Percentiles rank a stretch among this genome's conserved stretches.
Conservation (phyloP, 192 early-diverging fungal genomes). For the Rhizoclosmatium sp. region DNA sequence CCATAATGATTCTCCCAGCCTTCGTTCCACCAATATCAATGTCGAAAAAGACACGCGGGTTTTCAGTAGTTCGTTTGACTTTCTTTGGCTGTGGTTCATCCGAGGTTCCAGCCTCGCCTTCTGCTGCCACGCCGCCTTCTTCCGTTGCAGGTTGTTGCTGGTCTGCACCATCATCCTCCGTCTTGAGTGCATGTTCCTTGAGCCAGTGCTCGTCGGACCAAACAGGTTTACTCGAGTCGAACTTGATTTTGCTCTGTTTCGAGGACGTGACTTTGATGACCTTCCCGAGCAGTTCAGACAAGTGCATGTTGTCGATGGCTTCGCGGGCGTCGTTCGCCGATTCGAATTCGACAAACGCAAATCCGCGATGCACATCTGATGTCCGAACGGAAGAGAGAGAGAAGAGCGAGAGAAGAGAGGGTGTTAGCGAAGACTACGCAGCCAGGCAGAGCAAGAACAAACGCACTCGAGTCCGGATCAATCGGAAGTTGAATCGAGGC, state of each 20-base stretch:
- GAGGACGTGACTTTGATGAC: slow-evolving; percentile 90
- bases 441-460: not conserved
- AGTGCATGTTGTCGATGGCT: slow-evolving; percentile 94
- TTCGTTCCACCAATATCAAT: slow-evolving; percentile 58
- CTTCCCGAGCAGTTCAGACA: slow-evolving; percentile 86
- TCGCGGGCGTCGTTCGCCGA: slow-evolving; percentile 78
- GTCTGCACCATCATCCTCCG: slow-evolving; percentile 31
- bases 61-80: slow-evolving; percentile 33
- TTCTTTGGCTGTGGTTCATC: slow-evolving; percentile 34
- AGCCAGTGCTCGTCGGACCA: slow-evolving; percentile 57
- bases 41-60: slow-evolving; percentile 69
- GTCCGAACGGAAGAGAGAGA: not conserved
- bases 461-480: slow-evolving; percentile 78
- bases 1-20: slow-evolving; percentile 65
- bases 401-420: slow-evolving; percentile 28
- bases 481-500: slow-evolving; percentile 84
- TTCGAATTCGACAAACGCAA: slow-evolving; percentile 97
- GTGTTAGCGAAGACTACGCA: not conserved
- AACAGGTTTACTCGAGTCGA: slow-evolving; percentile 41
- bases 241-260: slow-evolving; percentile 58
- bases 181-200: slow-evolving; percentile 37
- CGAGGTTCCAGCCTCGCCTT: slow-evolving; percentile 4
- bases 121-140: slow-evolving; percentile 29
- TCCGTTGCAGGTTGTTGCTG: slow-evolving; percentile 27
- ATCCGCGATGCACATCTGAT: slow-evolving; percentile 81